These are phyloP conservation scores for Hymenoscyphus fructigenus DNA, from an alignment of 2,329 filamentous ascomycete species.

Conservation along the genomic window DNA sequence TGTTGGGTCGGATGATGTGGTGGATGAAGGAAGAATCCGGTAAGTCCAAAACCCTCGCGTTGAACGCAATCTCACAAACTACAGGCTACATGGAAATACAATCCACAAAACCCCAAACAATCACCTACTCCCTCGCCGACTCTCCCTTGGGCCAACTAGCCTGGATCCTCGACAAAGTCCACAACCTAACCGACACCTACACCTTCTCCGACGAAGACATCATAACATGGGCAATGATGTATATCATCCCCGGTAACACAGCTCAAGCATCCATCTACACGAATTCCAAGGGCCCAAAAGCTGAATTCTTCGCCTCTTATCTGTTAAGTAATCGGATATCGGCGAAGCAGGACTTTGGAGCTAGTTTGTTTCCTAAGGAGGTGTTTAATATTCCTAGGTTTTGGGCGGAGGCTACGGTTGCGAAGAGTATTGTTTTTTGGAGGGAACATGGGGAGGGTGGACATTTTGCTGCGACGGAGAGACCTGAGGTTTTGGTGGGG, in stretches of 20 bases:
- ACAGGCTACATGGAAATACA: conserved; percentile 27
- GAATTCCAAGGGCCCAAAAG: conserved; percentile 20
- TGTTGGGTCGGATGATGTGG: conserved; percentile 21
- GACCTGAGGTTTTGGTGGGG: conserved; percentile 49
- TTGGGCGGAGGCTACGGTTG: conserved; percentile 50
- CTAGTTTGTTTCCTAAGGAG: conserved; percentile 28
- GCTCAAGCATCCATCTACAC: conserved; percentile 26
- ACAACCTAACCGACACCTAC: conserved; percentile 39
- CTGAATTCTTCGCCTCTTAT: conserved; percentile 8
- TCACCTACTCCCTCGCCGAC: conserved; percentile 25
- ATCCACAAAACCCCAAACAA: conserved; percentile 27
- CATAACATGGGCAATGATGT: conserved; percentile 57
- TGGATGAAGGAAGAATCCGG: conserved; percentile 22
- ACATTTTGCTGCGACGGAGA: conserved; percentile 61
- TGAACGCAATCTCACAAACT: neutral
- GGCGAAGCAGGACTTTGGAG: conserved; percentile 25
- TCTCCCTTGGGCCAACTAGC: conserved; percentile 27
- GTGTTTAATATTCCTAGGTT: conserved; percentile 40
- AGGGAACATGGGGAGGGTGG: conserved; percentile 35
- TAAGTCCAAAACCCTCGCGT: neutral
- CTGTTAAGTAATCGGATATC: conserved; percentile 10
- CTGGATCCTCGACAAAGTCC: conserved; percentile 28
- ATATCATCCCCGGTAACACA: conserved; percentile 25
- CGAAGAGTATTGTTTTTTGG: conserved; percentile 60
- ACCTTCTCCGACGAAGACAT: conserved; percentile 74